Conservation (phyloP, 2,329 filamentous ascomycete genomes). For the Thielaviopsis euricoi region DNA sequence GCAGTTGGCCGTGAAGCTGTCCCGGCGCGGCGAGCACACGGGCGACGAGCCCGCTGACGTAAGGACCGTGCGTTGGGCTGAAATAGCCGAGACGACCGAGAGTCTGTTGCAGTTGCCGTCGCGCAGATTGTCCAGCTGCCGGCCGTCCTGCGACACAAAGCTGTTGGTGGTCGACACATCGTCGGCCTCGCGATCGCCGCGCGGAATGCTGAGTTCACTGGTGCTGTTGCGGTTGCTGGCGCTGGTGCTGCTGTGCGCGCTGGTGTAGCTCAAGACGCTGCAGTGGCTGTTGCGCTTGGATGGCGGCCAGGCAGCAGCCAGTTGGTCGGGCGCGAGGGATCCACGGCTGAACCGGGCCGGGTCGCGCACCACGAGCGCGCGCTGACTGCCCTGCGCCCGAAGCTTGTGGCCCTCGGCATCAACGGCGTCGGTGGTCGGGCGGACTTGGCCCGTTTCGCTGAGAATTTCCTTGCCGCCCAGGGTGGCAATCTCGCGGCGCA, state of each 20-base stretch:
- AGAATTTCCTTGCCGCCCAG: constrained; percentile 49
- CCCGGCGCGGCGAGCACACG: constrained; percentile 36
- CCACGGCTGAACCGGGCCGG: constrained; percentile 23
- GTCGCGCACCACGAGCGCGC: constrained; percentile 31
- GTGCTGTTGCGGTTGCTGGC: constrained; percentile 18
- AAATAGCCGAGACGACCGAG: constrained; percentile 36
- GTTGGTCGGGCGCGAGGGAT: constrained; percentile 1
- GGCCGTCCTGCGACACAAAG: constrained; percentile 40
- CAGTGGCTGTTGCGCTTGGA: background rate
- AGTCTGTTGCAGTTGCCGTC: constrained; percentile 36
- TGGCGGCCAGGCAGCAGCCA: background rate
- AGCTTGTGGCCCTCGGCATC: constrained; percentile 14
- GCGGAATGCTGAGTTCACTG: constrained; percentile 7
- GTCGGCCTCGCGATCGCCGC: constrained; percentile 18
- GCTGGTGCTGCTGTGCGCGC: constrained; percentile 19
- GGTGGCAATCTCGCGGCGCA: constrained; percentile 54
- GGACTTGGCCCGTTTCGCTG: constrained; percentile 41
- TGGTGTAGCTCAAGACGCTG: background rate
- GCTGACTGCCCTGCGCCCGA: constrained; percentile 27
- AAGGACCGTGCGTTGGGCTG: constrained; percentile 39
- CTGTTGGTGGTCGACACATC: constrained; percentile 42
- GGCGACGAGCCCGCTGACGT: constrained; percentile 44
- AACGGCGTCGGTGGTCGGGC: constrained; percentile 24
- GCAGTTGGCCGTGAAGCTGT: constrained; percentile 28
- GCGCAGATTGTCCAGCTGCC: constrained; percentile 38